These are phyloP conservation scores for Ilyonectria destructans DNA, from an alignment of 2,329 filamentous ascomycete genomes.

Conservation along the genomic window DNA sequence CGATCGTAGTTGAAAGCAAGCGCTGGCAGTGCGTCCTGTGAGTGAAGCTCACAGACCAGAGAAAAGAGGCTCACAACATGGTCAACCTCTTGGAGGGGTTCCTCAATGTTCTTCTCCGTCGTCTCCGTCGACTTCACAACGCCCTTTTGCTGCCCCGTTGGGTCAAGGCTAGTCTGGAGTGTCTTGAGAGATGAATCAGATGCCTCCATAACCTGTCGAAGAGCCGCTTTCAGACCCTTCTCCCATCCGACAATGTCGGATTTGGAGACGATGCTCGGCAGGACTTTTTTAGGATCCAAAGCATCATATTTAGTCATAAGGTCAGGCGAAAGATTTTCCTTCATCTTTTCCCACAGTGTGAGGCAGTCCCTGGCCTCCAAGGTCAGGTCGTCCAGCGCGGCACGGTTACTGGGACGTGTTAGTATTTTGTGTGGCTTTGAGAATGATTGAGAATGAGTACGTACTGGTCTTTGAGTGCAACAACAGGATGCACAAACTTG, in stretches of 20 bases:
- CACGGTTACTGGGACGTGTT: slow-evolving; percentile 61
- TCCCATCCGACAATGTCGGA: slow-evolving; percentile 79
- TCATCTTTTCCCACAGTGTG: slow-evolving; percentile 76
- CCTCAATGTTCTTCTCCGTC: background rate
- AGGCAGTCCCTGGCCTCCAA: slow-evolving; percentile 82
- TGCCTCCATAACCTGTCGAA: slow-evolving; percentile 75
- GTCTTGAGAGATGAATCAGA: slow-evolving; percentile 58
- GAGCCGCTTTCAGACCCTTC: slow-evolving; percentile 69
- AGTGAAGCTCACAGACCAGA: slow-evolving; percentile 73
- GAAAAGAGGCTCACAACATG: slow-evolving; percentile 58
- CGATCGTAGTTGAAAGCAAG: slow-evolving; percentile 87
- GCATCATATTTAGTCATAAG: slow-evolving; percentile 43
- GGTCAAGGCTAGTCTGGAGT: slow-evolving; percentile 23
- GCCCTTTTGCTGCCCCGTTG: too few relatives aligned
- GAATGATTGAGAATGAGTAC: slow-evolving; percentile 18
- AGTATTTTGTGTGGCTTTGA: slow-evolving; percentile 11
- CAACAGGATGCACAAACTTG: slow-evolving; percentile 77
- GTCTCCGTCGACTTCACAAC: background rate
- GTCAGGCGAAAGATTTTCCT: slow-evolving; percentile 52
- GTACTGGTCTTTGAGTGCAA: slow-evolving; percentile 72
- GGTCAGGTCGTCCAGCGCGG: slow-evolving; percentile 77
- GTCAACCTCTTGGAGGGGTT: background rate
- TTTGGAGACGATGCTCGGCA: slow-evolving; percentile 74
- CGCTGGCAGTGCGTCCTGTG: slow-evolving; percentile 78
- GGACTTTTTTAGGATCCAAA: slow-evolving; percentile 65